A percentile compares a stretch with the other conserved stretches of the same genome.
phyloP scores from a whole-genome alignment of 2,329 filamentous ascomycete genomes.

The Alternaria solani region DNA sequence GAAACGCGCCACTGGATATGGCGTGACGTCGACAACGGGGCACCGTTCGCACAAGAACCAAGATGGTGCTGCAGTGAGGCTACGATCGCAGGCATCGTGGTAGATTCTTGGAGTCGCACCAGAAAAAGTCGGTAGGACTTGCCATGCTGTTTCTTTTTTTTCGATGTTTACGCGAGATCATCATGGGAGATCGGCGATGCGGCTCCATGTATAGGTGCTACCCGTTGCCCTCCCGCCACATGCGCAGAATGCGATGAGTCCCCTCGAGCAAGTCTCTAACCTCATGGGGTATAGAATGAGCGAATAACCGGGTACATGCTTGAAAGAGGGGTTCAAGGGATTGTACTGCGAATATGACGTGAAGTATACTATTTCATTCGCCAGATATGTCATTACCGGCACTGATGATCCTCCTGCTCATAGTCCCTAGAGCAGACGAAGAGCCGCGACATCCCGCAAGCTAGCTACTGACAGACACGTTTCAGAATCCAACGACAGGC shows the following conservation, averaged over 20 bases:
- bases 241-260: slow-evolving; percentile 32
- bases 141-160: slow-evolving; percentile 24
- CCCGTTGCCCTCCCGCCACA: slow-evolving; percentile 40
- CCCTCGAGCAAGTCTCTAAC: slow-evolving; percentile 12
- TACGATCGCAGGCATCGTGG: slow-evolving; percentile 20
- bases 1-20: slow-evolving; percentile 34
- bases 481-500: slow-evolving; percentile 7
- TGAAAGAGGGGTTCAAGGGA: slow-evolving; percentile 4
- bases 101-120: slow-evolving; percentile 8
- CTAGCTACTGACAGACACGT: slow-evolving; percentile 18
- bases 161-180: slow-evolving; percentile 20
- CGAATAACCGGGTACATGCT: slow-evolving; percentile 21
- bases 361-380: slow-evolving; percentile 25
- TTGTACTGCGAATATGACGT: slow-evolving; percentile 15
- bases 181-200: slow-evolving; percentile 30
- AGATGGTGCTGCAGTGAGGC: slow-evolving; percentile 19
- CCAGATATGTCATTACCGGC: slow-evolving; percentile 9
- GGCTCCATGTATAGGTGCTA: slow-evolving; percentile 22
- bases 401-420: slow-evolving; percentile 14
- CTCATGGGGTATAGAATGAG: slow-evolving; percentile 20
- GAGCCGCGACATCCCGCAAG: slow-evolving; percentile 23
- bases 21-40: slow-evolving; percentile 30
- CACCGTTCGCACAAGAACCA: slow-evolving; percentile 7
- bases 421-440: slow-evolving; percentile 2
- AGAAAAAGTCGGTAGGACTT: slow-evolving; percentile 11